phyloP scores from a whole-genome alignment of 2,329 filamentous ascomycete species.

The Pseudogymnoascus sp. region DNA sequence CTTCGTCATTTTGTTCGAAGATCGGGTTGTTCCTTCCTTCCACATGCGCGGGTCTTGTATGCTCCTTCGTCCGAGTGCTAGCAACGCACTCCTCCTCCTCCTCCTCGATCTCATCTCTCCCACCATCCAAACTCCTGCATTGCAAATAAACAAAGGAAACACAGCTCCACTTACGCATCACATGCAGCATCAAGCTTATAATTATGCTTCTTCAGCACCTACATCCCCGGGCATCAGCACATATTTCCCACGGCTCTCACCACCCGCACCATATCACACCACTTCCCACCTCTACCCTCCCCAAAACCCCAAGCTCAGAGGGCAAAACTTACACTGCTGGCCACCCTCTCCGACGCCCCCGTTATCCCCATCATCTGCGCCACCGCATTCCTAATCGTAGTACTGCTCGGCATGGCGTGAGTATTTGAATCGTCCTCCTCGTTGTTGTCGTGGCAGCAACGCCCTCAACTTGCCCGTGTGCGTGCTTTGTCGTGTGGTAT shows the following conservation, averaged over 20 bases:
- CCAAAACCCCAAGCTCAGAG: neutral
- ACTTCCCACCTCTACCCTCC: neutral
- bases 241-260: neutral
- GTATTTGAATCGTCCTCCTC: neutral
- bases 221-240: conserved; percentile 9
- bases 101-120: neutral
- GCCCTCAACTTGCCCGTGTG: neutral
- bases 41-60: neutral
- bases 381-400: conserved; percentile 18
- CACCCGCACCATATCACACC: neutral
- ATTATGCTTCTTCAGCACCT: conserved; percentile 29
- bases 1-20: neutral
- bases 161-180: conserved; percentile 29
- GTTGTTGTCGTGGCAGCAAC: neutral
- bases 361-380: conserved; percentile 26
- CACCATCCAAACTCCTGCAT: neutral
- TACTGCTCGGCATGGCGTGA: conserved; percentile 24
- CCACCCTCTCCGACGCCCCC: conserved; percentile 24
- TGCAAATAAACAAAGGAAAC: conserved; percentile 10
- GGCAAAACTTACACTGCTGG: conserved; percentile 18
- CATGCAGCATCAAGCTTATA: conserved; percentile 31
- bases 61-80: neutral
- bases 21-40: conserved; percentile 2
- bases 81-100: neutral
- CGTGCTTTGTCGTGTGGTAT: neutral